A percentile compares a stretch with the other conserved stretches of the same genome.
phyloP scores from a whole-genome alignment of 2,329 filamentous ascomycete species.

The Talaromyces sp. region DNA sequence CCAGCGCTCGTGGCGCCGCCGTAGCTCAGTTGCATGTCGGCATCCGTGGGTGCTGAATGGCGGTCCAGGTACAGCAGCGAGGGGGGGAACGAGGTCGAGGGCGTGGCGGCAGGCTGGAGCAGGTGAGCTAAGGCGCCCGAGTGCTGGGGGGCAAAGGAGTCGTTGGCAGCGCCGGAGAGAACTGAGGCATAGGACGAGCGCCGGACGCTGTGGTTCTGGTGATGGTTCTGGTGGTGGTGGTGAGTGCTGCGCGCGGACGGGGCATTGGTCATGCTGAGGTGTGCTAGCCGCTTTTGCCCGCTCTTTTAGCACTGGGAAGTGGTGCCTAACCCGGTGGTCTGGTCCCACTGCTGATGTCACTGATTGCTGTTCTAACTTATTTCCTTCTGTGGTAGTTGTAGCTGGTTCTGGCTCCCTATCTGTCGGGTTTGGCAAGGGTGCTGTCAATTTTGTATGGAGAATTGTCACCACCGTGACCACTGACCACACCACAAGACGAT shows the following conservation, averaged over 20 bases:
- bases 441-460: no score
- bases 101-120: constrained; percentile 32
- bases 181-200: constrained; percentile 60
- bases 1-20: constrained; percentile 34
- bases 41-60: constrained; percentile 33
- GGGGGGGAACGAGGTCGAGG: constrained; percentile 14
- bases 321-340: background rate
- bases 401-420: no score
- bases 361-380: background rate
- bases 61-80: constrained; percentile 11
- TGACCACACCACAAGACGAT: no score
- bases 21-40: constrained; percentile 46
- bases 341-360: background rate
- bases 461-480: no score
- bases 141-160: constrained; percentile 18
- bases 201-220: constrained; percentile 32
- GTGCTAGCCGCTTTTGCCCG: constrained; percentile 8
- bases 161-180: constrained; percentile 25
- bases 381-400: background rate
- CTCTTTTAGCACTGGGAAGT: background rate
- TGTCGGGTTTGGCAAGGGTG: no score
- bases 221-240: constrained; percentile 19
- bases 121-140: constrained; percentile 40
- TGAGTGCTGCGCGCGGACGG: constrained; percentile 21
- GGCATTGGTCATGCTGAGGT: constrained; percentile 40